Percentiles rank a stretch among this genome's conserved stretches.
Conservation (phyloP, 2,329 filamentous ascomycete genomes). For the Aureobasidium melanogenum region DNA sequence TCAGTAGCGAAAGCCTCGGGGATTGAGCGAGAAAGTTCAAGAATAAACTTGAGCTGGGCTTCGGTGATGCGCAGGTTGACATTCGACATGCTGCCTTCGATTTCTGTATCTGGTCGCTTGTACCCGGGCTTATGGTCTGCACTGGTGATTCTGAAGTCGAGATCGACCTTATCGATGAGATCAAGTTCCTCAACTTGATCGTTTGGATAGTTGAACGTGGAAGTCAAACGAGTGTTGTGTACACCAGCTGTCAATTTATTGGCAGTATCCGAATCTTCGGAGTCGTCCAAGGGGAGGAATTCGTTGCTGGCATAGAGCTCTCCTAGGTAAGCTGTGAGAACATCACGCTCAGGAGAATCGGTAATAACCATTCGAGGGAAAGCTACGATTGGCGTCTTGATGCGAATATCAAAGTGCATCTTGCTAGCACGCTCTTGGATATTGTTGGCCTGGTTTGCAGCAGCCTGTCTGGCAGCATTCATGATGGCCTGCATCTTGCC, state of each 20-base stretch:
- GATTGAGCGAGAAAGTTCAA: slow-evolving; percentile 80
- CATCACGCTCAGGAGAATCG: slow-evolving; percentile 63
- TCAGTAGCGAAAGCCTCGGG: slow-evolving; percentile 79
- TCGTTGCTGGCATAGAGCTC: slow-evolving; percentile 96
- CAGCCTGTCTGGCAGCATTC: slow-evolving; percentile 90
- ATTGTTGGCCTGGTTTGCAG: slow-evolving; percentile 85
- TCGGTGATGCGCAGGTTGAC: slow-evolving; percentile 86
- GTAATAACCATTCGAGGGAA: slow-evolving; percentile 74
- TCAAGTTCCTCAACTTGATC: slow-evolving; percentile 75
- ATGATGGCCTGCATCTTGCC: slow-evolving; percentile 99
- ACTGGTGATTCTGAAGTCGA: slow-evolving; percentile 87
- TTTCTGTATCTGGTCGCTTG: slow-evolving; percentile 81
- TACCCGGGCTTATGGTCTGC: slow-evolving; percentile 71
- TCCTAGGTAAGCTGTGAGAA: slow-evolving; percentile 85
- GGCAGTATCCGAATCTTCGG: slow-evolving; percentile 60
- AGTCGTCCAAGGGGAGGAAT: slow-evolving; percentile 77
- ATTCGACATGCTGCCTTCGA: slow-evolving; percentile 86
- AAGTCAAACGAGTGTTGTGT: slow-evolving; percentile 83
- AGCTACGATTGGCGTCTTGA: slow-evolving; percentile 92
- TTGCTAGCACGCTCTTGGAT: slow-evolving; percentile 83
- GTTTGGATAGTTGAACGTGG: slow-evolving; percentile 71
- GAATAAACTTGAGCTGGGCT: slow-evolving; percentile 78
- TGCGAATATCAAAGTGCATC: slow-evolving; percentile 86
- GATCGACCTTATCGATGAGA: slow-evolving; percentile 92
- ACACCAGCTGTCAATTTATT: slow-evolving; percentile 91